These are phyloP conservation scores for Physcomitrellopsis africana DNA, from an alignment of 225 moss, liverwort and hornwort genomes.

Conservation along the genomic window DNA sequence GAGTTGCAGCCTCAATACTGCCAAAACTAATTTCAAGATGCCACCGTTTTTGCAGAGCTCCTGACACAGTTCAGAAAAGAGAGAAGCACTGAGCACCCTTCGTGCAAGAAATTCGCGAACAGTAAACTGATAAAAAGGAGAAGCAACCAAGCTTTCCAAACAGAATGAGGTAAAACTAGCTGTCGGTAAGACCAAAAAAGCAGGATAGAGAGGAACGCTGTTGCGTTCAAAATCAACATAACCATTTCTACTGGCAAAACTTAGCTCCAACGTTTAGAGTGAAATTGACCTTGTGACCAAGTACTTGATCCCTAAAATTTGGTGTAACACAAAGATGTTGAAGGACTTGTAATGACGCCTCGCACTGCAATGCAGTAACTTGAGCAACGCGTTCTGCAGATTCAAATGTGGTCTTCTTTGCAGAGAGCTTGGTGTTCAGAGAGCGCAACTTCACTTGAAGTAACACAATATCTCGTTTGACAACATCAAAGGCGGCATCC, in stretches of 20 bases:
- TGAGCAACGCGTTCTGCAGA: slow-evolving; percentile 94
- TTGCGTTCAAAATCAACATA: no score
- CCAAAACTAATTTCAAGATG: slow-evolving; percentile 78
- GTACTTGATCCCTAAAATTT: slow-evolving; percentile 90
- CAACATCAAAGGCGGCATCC: slow-evolving; percentile 99
- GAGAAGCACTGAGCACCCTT: slow-evolving; percentile 33
- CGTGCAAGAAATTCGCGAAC: background rate
- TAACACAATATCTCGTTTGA: slow-evolving; percentile 93
- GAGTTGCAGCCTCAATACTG: slow-evolving; percentile 82
- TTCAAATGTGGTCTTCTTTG: slow-evolving; percentile 91
- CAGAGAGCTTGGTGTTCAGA: slow-evolving; percentile 79
- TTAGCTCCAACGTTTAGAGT: slow-evolving; percentile 30
- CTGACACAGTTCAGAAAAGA: slow-evolving; percentile 42
- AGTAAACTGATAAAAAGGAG: background rate
- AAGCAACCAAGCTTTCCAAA: no score
- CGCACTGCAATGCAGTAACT: slow-evolving; percentile 97
- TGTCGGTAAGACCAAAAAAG: no score
- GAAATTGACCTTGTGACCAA: slow-evolving; percentile 78
- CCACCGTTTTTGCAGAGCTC: slow-evolving; percentile 99
- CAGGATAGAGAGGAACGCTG: no score
- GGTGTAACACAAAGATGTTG: slow-evolving; percentile 92
- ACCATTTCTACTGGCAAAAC: background rate
- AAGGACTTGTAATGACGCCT: slow-evolving; percentile 98
- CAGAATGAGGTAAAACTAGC: no score
- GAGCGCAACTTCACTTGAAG: slow-evolving; percentile 97